A percentile compares a stretch with the other conserved stretches of the same genome.
Evolutionary conservation across 768 basidiomycete species (phyloP).

Genomic region (Mycena filopes): DNA sequence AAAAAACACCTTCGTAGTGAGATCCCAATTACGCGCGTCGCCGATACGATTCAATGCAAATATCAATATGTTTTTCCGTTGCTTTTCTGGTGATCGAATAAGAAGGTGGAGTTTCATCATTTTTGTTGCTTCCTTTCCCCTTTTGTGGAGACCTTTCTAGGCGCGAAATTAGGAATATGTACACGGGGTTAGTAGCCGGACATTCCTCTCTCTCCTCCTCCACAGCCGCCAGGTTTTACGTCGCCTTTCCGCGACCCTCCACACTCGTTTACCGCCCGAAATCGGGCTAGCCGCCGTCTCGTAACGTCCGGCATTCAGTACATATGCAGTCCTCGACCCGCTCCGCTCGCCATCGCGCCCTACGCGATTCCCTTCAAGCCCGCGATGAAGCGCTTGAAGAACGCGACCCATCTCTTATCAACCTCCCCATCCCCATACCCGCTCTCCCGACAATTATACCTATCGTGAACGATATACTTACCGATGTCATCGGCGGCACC

Average conservation of each 20-base stretch:
- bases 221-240: constrained; percentile 7
- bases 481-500: constrained; percentile 14
- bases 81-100: neutral
- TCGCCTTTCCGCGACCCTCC: constrained; percentile 25
- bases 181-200: neutral
- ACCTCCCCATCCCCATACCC: constrained; percentile 50
- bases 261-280: constrained; percentile 33
- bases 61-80: no score
- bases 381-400: constrained; percentile 37
- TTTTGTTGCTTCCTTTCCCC: constrained; percentile 8
- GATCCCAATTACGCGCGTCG: no score
- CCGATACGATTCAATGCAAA: no score
- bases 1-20: no score
- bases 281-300: constrained; percentile 11
- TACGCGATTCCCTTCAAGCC: constrained; percentile 12
- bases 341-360: constrained; percentile 25
- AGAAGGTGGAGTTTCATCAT: neutral
- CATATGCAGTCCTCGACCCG: constrained; percentile 24
- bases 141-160: constrained; percentile 15
- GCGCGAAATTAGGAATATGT: neutral
- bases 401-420: constrained; percentile 52
- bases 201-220: constrained; percentile 13
- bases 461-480: constrained; percentile 48
- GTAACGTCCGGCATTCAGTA: constrained; percentile 1
- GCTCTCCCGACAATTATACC: no score